Base-by-base conservation (phyloP, 2,329 filamentous ascomycete species). In the Pseudogymnoascus sp. region DNA sequence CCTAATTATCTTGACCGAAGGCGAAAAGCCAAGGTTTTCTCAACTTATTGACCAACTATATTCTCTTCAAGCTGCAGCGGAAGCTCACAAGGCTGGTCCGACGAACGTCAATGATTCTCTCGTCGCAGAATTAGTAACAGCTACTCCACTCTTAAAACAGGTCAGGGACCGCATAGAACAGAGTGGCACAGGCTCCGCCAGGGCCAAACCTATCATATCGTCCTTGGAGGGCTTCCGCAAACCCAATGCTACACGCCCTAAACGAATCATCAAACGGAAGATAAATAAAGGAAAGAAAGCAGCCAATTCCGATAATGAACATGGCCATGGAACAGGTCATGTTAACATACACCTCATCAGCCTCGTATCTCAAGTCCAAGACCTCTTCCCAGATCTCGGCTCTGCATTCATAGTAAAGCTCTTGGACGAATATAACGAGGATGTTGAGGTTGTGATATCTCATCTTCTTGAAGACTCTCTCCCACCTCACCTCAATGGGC, bases 371-470 rank as follows among this genome's bases (percentile, higher is more conserved):
- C 91, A 95, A 72, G 82, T 99, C n/a, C 92, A 96, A 71, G 93
- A 99, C 71, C 79, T 97, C 0, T 97, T 97, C 70, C 91, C 93
- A 0, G 85, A 96, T 65, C 79, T 97, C 8, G 92, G 92, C 4
- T 87, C 90, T 3, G 90, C 83, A 0, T 97, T 96, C 71, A 79
- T 97, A 14, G 81, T 90, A 16, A 88, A 84, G 68, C 80, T 96
- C 8, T 80, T 97, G 23, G 89, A 93, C 69, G 86, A 90, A 71
- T 97, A 94, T 72, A 76, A 78, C 49, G 86, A 94, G 67, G 80
- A 92, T 69, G 82, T 88, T 0, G 92, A 97, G 74, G 82, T 87
- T 72, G 87, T 94, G 36, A 87, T 94, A 64, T 84, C 89, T 4
- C 89, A 93, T 72, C 79, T 97, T 3, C 83, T 97, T 0, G 89